Evolutionary conservation across 345 rosid species (phyloP), one percentile per base, ranked within the genome.

Genomic region (Carallia pectinifolia): DNA sequence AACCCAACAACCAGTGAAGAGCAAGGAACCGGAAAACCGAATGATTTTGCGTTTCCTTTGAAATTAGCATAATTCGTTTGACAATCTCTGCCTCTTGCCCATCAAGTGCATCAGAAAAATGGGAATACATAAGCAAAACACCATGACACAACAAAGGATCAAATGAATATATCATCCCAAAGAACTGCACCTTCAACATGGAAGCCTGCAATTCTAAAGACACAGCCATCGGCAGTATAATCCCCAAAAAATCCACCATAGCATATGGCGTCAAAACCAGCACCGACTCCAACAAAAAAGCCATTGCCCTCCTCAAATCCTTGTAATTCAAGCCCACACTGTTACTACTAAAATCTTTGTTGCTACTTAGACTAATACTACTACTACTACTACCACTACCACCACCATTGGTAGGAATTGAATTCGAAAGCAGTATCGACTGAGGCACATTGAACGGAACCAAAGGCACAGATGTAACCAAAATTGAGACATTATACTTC

Each of bases 151-250:
- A 73, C 76, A 90, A 50, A 3, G 96, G 97, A 86, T 92, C 85
- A 80, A 84, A 90, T 0, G 96, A 89, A 85, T 86, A 87, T 69
- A 95, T 84, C 96, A 92, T 84, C 67, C 93, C 88, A 59, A 87
- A 86, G 74, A 95, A 90, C 82, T 95, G 97, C 58, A 95, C 96
- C 81, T 85, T 95, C 82, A 95, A 65, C 96, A 92, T 89, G 8
- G 99, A 95, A 0, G 90, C 84, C 81, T 89, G 97, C 82, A 95
- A 85, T 70, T 89, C 98, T 84, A 95, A 74, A 44, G 88, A 88
- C 8, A 79, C 76, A 1, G 90, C 96, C 67, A 95, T 67, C 0
- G 97, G 97, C 77, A 90, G 84, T 64, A 95, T 80, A 92, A 92
- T 81, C 44, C 83, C 85, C 89, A 90, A 68, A 73, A 95, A 88